phyloP scores from a whole-genome alignment of 371 early-diverging fungal species.

The Mortierella sp. region DNA sequence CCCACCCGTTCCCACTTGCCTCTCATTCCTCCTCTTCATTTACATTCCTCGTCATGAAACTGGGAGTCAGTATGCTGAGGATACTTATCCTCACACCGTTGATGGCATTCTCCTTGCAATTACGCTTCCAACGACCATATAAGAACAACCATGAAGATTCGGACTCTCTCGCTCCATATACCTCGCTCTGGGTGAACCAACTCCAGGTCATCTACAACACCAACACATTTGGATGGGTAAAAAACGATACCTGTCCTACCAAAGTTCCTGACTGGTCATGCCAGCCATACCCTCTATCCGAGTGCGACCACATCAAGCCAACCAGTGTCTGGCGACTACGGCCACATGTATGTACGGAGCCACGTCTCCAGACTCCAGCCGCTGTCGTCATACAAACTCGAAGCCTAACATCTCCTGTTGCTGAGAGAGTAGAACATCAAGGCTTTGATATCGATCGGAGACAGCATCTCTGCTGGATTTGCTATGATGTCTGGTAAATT shows the following conservation, averaged over 20 bases:
- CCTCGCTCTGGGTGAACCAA: conserved; percentile 59
- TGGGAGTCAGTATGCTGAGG: neutral
- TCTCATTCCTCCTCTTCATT: neutral
- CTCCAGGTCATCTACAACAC: conserved; percentile 63
- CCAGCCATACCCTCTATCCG: conserved; percentile 58
- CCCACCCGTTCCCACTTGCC: too few relatives aligned
- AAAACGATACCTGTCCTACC: conserved; percentile 57
- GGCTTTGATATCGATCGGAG: conserved; percentile 73
- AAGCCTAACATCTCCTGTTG: neutral
- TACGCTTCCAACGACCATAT: conserved; percentile 10
- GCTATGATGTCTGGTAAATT: conserved; percentile 56
- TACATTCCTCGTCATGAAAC: neutral
- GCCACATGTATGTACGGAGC: conserved; percentile 60
- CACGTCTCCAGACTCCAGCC: too few relatives aligned
- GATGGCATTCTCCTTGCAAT: conserved; percentile 6
- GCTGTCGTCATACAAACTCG: too few relatives aligned
- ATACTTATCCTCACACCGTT: neutral
- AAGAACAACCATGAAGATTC: neutral
- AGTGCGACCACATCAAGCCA: conserved; percentile 43
- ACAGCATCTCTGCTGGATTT: conserved; percentile 79
- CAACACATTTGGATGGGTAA: conserved; percentile 56
- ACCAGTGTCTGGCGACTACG: conserved; percentile 65
- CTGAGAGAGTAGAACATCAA: conserved; percentile 61
- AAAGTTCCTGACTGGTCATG: conserved; percentile 61
- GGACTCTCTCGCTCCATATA: conserved; percentile 53